A percentile compares a stretch with the other conserved stretches of the same genome.
Conservation (phyloP, 441 rosid genomes). For the Erodium trifolium region DNA sequence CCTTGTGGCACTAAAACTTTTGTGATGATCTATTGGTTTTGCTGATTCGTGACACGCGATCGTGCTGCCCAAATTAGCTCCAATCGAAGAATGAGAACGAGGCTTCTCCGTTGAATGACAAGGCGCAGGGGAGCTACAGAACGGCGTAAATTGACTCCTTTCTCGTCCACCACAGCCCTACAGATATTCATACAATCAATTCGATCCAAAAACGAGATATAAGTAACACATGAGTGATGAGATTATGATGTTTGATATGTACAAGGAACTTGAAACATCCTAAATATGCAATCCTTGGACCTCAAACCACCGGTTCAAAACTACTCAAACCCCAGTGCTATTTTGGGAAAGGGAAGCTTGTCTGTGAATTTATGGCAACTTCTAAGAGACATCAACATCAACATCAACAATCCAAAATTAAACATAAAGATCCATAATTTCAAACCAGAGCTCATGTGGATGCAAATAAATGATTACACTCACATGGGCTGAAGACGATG, state of each 20-base stretch:
- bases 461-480: slow-evolving; percentile 7
- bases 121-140: slow-evolving; percentile 29
- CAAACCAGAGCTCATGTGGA: neutral
- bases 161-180: slow-evolving; percentile 31
- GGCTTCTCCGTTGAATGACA: slow-evolving; percentile 29
- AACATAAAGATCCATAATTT: neutral
- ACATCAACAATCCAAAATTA: neutral
- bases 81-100: neutral
- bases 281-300: too few relatives aligned
- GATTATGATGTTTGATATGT: too few relatives aligned
- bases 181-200: slow-evolving; percentile 16
- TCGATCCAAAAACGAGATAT: slow-evolving; percentile 9
- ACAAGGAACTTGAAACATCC: too few relatives aligned
- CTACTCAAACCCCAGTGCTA: neutral
- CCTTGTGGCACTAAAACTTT: slow-evolving; percentile 21
- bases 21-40: slow-evolving; percentile 18
- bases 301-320: neutral
- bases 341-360: neutral
- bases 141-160: slow-evolving; percentile 23
- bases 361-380: neutral
- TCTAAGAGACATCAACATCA: neutral
- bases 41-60: slow-evolving; percentile 7
- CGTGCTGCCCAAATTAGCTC: too few relatives aligned
- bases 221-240: too few relatives aligned
- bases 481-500: slow-evolving; percentile 50